phyloP scores from a whole-genome alignment of 1,284 basidiomycete species.

The Ustilago bromivora region DNA sequence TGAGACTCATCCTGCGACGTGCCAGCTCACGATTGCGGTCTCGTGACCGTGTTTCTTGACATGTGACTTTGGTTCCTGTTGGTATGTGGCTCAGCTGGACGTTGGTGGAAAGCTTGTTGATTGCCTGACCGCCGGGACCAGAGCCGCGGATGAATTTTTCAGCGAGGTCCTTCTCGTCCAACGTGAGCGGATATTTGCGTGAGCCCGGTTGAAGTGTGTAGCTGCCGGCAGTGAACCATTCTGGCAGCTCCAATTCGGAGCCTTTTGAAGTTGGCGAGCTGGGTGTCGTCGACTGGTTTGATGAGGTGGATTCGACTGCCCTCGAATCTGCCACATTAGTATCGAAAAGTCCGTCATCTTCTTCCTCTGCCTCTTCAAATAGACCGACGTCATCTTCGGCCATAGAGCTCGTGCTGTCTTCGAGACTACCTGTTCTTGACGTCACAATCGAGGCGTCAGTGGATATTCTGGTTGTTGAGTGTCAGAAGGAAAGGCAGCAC shows the following conservation, averaged over 20 bases:
- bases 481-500: conserved; percentile 14
- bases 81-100: conserved; percentile 61
- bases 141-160: conserved; percentile 68
- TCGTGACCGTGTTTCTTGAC: conserved; percentile 60
- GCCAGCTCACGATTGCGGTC: conserved; percentile 60
- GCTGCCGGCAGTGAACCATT: conserved; percentile 55
- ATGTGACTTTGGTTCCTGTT: conserved; percentile 59
- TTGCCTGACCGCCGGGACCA: conserved; percentile 67
- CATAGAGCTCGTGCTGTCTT: background rate
- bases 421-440: conserved; percentile 47
- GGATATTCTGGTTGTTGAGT: background rate
- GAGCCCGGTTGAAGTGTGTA: conserved; percentile 54
- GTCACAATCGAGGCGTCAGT: conserved; percentile 1
- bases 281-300: background rate
- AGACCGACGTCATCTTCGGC: conserved; percentile 6
- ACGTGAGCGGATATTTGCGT: conserved; percentile 59
- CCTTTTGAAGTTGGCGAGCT: background rate
- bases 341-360: background rate
- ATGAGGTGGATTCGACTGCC: background rate
- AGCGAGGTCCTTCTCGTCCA: conserved; percentile 60
- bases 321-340: background rate
- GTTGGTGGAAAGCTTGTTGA: conserved; percentile 66
- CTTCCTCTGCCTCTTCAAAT: conserved; percentile 11
- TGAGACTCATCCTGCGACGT: conserved; percentile 54
- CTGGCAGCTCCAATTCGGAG: conserved; percentile 28